Evolutionary conservation across 208 protist species (phyloP).

Genomic region (Crithidia expoeki): DNA sequence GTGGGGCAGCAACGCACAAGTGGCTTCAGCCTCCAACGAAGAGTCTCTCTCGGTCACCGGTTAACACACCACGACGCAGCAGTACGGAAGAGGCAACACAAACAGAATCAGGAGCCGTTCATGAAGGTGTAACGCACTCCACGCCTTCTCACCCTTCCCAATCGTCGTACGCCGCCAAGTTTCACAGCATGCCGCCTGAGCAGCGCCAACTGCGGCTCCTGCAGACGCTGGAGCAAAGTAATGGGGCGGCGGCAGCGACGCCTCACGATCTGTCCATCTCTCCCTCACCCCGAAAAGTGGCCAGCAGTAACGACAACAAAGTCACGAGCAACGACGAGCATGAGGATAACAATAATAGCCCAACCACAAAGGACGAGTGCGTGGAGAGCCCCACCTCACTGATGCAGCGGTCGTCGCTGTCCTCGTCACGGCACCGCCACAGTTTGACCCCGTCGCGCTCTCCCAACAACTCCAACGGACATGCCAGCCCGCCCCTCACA

Average conservation of each 20-base stretch:
- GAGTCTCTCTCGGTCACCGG: constrained; percentile 35
- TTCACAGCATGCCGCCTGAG: constrained; percentile 23
- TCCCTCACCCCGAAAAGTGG: background rate
- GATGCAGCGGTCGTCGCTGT: background rate
- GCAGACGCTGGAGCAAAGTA: constrained; percentile 14
- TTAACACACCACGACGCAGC: constrained; percentile 3
- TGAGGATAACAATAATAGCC: background rate
- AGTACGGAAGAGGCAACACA: background rate
- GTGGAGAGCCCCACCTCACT: background rate
- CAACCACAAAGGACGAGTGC: background rate
- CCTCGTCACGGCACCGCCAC: constrained; percentile 1
- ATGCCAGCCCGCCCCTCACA: constrained; percentile 29
- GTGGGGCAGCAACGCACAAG: background rate
- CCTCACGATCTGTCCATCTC: background rate
- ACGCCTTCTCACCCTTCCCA: background rate
- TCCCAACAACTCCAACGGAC: constrained; percentile 23
- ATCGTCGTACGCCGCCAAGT: constrained; percentile 22
- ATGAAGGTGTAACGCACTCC: background rate
- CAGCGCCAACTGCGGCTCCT: constrained; percentile 33
- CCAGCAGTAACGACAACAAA: background rate
- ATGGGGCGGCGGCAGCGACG: background rate
- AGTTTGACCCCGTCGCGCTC: constrained; percentile 6
- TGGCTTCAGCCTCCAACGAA: constrained; percentile 31
- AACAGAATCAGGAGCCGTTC: constrained; percentile 1
- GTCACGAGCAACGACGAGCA: background rate